These are phyloP conservation scores for Diutina rugosa DNA, from an alignment of 1,139 yeast species.

Conservation along the genomic window DNA sequence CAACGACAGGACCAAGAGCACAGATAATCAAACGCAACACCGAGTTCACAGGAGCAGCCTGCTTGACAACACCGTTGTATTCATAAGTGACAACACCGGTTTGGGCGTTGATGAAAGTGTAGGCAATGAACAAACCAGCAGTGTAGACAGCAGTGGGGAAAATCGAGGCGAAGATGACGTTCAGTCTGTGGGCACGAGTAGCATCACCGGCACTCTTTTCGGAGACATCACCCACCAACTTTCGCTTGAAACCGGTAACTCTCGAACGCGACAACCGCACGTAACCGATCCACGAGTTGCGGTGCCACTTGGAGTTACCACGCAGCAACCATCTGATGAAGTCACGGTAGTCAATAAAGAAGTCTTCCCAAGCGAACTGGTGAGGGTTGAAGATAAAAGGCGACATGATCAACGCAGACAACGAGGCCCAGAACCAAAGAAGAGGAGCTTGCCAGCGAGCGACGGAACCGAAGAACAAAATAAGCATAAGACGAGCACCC, in stretches of 20 bases:
- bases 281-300: constrained; percentile 98
- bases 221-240: constrained; percentile 73
- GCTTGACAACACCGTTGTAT: constrained; percentile 12
- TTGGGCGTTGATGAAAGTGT: constrained; percentile 90
- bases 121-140: constrained; percentile 85
- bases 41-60: constrained; percentile 56
- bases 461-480: constrained; percentile 83
- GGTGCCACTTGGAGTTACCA: constrained; percentile 98
- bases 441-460: constrained; percentile 97
- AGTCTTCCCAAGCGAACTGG: constrained; percentile 98
- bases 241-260: constrained; percentile 95
- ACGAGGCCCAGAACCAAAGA: constrained; percentile 97
- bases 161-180: constrained; percentile 76
- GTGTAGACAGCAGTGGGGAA: constrained; percentile 77
- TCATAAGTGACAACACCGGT: constrained; percentile 66
- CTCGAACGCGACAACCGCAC: constrained; percentile 93
- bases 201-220: constrained; percentile 95
- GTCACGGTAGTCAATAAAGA: constrained; percentile 97
- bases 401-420: constrained; percentile 79
- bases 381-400: constrained; percentile 97
- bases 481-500: constrained; percentile 86
- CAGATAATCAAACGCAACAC: constrained; percentile 76
- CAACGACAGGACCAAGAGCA: constrained; percentile 81
- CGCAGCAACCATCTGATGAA: constrained; percentile 97
- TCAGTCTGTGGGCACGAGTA: constrained; percentile 85